These are phyloP conservation scores for Penicillium paxilli DNA, from an alignment of 495 filamentous ascomycete genomes.

Conservation along the genomic window DNA sequence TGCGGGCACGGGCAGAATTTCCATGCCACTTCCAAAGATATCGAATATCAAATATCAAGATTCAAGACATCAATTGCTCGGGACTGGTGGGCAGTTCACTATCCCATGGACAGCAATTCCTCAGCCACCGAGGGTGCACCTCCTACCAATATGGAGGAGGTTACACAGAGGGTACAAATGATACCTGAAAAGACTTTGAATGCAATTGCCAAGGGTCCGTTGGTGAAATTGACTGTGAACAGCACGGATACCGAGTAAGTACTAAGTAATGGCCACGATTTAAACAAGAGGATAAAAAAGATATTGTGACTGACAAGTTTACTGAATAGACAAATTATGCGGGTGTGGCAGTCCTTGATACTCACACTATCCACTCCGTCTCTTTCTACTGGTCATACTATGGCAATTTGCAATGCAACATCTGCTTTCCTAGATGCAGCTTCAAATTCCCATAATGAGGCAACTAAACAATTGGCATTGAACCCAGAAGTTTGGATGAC, in stretches of 20 bases:
- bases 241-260: slow-evolving; percentile 37
- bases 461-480: slow-evolving; percentile 41
- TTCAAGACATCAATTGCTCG: no score
- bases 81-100: slow-evolving; percentile 18
- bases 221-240: slow-evolving; percentile 36
- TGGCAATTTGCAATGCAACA: slow-evolving; percentile 46
- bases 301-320: no score
- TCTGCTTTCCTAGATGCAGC: slow-evolving; percentile 49
- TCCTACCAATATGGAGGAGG: slow-evolving; percentile 33
- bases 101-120: slow-evolving; percentile 27
- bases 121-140: slow-evolving; percentile 8
- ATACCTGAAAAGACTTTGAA: slow-evolving; percentile 37
- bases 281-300: no score
- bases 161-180: slow-evolving; percentile 39
- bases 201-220: slow-evolving; percentile 39
- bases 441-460: slow-evolving; percentile 31
- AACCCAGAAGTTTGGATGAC: slow-evolving; percentile 53
- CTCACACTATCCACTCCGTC: slow-evolving; percentile 39
- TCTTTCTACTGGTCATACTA: slow-evolving; percentile 39
- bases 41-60: no score
- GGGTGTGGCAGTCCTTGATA: slow-evolving; percentile 39
- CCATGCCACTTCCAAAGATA: not conserved
- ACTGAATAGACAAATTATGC: slow-evolving; percentile 28
- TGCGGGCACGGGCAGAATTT: slow-evolving; percentile 29
- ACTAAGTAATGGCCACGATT: no score